phyloP scores from a whole-genome alignment of 495 filamentous ascomycete species.

The Penicillium coprophilum region DNA sequence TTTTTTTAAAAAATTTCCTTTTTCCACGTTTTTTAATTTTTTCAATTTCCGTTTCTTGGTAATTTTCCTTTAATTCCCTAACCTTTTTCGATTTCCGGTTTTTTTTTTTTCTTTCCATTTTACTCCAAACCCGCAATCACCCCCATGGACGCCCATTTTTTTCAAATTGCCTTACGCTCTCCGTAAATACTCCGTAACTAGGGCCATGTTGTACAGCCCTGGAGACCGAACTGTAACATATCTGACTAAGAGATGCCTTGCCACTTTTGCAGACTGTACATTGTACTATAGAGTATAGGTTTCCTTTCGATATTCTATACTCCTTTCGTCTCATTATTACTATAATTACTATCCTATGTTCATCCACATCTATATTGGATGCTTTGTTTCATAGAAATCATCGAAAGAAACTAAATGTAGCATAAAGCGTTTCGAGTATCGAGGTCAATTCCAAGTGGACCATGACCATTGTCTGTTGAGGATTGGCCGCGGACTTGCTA shows the following conservation, averaged over 20 bases:
- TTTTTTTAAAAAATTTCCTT: constrained; percentile 7
- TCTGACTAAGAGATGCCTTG: constrained; percentile 9
- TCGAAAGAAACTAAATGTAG: background rate
- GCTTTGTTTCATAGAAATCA: background rate
- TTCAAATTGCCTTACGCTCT: constrained; percentile 4
- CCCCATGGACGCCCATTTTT: constrained; percentile 2
- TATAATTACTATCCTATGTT: background rate
- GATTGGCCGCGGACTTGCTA: constrained; percentile 19
- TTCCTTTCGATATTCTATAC: background rate
- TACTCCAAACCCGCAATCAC: background rate
- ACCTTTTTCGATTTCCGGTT: background rate
- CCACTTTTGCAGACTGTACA: background rate
- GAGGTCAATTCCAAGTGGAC: constrained; percentile 11
- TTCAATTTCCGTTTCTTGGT: constrained; percentile 5
- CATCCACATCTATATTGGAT: background rate
- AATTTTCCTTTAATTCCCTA: constrained; percentile 3
- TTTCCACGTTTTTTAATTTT: constrained; percentile 12
- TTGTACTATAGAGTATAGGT: background rate
- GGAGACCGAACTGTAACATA: background rate
- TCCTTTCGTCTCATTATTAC: background rate
- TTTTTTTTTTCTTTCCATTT: background rate
- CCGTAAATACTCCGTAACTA: constrained; percentile 6
- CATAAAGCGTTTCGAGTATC: constrained; percentile 8
- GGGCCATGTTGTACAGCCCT: background rate
- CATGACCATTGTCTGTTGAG: constrained; percentile 25